phyloP scores from a whole-genome alignment of 2,329 filamentous ascomycete species.

The Neocucurbitaria cava region DNA sequence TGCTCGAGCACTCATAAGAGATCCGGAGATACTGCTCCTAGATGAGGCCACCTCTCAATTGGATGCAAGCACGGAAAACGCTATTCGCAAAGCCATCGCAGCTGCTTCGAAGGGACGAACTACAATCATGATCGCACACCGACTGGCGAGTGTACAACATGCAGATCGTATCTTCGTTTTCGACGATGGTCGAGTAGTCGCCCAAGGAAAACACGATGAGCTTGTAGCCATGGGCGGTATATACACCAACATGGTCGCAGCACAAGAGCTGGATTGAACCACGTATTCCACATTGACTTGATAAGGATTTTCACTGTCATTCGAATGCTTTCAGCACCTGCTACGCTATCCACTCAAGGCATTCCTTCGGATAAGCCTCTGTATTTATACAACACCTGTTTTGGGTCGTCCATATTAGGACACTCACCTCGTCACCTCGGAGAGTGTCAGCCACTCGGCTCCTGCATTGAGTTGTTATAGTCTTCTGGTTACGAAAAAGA shows the following conservation, averaged over 20 bases:
- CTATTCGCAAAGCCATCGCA: conserved; percentile 52
- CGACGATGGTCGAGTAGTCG: conserved; percentile 68
- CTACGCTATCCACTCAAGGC: not conserved
- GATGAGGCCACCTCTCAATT: conserved; percentile 57
- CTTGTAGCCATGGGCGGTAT: conserved; percentile 54
- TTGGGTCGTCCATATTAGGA: not conserved
- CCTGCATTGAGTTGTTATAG: not conserved
- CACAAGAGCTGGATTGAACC: conserved; percentile 44
- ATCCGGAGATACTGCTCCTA: conserved; percentile 55
- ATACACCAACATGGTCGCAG: conserved; percentile 46
- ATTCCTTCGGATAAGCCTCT: not conserved
- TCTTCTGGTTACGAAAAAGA: not conserved
- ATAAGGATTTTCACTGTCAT: no score
- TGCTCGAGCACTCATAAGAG: conserved; percentile 54
- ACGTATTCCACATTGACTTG: no score
- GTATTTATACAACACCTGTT: not conserved
- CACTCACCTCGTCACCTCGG: not conserved
- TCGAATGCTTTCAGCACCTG: no score
- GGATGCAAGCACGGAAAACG: conserved; percentile 54
- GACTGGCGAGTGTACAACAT: conserved; percentile 78
- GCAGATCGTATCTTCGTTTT: conserved; percentile 83
- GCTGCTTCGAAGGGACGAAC: conserved; percentile 57
- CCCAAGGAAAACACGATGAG: conserved; percentile 68
- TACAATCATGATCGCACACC: conserved; percentile 79
- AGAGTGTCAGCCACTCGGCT: not conserved